Evolutionary conservation across 306 rosid species (phyloP).

Genomic region (Vicia sativa): DNA sequence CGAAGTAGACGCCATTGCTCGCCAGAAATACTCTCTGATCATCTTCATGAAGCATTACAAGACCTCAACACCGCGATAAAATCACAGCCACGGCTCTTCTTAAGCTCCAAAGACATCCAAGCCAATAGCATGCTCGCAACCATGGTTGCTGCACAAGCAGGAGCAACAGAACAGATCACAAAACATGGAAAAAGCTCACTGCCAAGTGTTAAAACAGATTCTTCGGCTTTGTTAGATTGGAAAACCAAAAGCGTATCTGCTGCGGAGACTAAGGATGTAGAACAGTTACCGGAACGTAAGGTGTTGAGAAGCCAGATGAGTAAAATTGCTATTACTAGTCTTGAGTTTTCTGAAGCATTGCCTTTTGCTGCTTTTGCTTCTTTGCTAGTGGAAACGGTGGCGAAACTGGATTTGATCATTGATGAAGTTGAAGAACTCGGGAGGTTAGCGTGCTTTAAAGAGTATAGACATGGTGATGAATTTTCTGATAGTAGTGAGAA

Average conservation of each 20-base stretch:
- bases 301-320: conserved; percentile 67
- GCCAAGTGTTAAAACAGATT: conserved; percentile 68
- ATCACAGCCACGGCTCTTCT: conserved; percentile 84
- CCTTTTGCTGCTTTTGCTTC: conserved; percentile 93
- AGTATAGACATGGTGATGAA: conserved; percentile 53
- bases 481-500: conserved; percentile 49
- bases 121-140: conserved; percentile 59
- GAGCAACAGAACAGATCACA: too few species aligned
- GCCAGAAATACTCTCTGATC: conserved; percentile 75
- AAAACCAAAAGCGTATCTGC: conserved; percentile 38
- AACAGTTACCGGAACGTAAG: conserved; percentile 42
- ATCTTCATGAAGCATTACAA: conserved; percentile 75
- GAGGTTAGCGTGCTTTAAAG: conserved; percentile 68
- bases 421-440: conserved; percentile 79
- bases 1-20: conserved; percentile 72
- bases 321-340: conserved; percentile 70
- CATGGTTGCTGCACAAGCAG: conserved; percentile 20
- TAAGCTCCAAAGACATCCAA: conserved; percentile 61
- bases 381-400: conserved; percentile 81
- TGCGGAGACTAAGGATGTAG: conserved; percentile 42
- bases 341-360: conserved; percentile 85
- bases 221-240: conserved; percentile 63
- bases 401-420: conserved; percentile 71
- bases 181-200: conserved; percentile 40
- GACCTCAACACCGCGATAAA: conserved; percentile 76